Percentiles rank a stretch among this genome's conserved stretches.
These are phyloP conservation scores for Didymella segeticola DNA, from an alignment of 2,329 filamentous ascomycete species.

Conservation along the genomic window DNA sequence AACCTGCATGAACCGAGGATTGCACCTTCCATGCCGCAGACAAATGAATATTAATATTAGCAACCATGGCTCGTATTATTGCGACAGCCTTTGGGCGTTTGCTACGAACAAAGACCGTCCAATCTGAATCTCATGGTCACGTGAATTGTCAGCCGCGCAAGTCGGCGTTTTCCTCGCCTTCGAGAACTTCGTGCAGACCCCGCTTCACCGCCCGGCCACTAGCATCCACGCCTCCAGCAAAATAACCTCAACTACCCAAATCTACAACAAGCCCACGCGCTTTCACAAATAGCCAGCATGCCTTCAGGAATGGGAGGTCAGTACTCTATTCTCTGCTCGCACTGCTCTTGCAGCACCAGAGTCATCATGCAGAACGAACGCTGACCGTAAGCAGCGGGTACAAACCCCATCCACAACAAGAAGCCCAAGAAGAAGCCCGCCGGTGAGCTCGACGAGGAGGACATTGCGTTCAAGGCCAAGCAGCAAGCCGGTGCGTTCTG, in stretches of 20 bases:
- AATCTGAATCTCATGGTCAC: not conserved
- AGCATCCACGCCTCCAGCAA: constrained; percentile 25
- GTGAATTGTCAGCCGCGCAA: constrained; percentile 5
- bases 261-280: constrained; percentile 7
- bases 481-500: constrained; percentile 76
- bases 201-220: constrained; percentile 28
- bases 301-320: constrained; percentile 59
- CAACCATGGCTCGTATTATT: not conserved
- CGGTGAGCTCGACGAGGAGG: constrained; percentile 86
- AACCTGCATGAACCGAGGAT: not conserved
- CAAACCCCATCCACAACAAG: constrained; percentile 71
- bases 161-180: constrained; percentile 8
- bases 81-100: not conserved
- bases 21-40: not conserved
- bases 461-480: constrained; percentile 82
- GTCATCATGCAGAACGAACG: not conserved
- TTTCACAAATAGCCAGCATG: constrained; percentile 46
- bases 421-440: constrained; percentile 73
- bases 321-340: constrained; percentile 21
- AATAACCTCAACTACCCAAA: constrained; percentile 15
- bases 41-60: not conserved
- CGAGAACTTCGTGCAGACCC: constrained; percentile 12
- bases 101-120: not conserved
- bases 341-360: constrained; percentile 1
- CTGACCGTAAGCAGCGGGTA: constrained; percentile 53